phyloP scores from a whole-genome alignment of 2,329 filamentous ascomycete species.

The Fusarium sp. region DNA sequence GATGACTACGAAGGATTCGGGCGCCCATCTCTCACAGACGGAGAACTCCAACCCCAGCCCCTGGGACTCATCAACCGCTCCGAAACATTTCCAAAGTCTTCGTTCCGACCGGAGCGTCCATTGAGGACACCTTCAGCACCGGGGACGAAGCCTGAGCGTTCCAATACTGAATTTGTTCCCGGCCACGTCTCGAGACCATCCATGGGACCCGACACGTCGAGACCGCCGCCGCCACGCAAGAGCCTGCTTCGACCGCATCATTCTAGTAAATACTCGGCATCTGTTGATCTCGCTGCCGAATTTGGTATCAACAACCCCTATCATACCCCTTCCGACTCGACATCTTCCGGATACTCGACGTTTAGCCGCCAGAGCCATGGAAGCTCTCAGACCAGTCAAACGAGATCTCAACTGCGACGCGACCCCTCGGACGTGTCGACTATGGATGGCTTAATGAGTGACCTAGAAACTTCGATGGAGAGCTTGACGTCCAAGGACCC shows the following conservation, averaged over 20 bases:
- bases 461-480: slow-evolving; percentile 69
- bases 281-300: slow-evolving; percentile 72
- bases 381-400: slow-evolving; percentile 71
- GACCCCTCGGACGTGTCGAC: slow-evolving; percentile 62
- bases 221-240: slow-evolving; percentile 68
- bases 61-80: slow-evolving; percentile 62
- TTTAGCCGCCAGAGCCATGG: slow-evolving; percentile 71
- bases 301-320: slow-evolving; percentile 76
- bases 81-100: slow-evolving; percentile 67
- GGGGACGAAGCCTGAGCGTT: slow-evolving; percentile 59
- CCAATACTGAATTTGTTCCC: slow-evolving; percentile 47
- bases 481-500: slow-evolving; percentile 48
- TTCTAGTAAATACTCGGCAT: slow-evolving; percentile 55
- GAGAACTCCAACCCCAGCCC: slow-evolving; percentile 55
- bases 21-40: slow-evolving; percentile 58
- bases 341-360: slow-evolving; percentile 75
- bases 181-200: slow-evolving; percentile 58
- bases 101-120: slow-evolving; percentile 56
- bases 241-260: slow-evolving; percentile 63
- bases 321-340: slow-evolving; percentile 75
- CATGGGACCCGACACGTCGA: slow-evolving; percentile 65
- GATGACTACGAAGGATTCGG: slow-evolving; percentile 74
- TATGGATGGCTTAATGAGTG: slow-evolving; percentile 69
- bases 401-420: slow-evolving; percentile 52
- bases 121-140: slow-evolving; percentile 66